Conservation (phyloP, 1,284 basidiomycete genomes). For the Schizophyllum amplum region DNA sequence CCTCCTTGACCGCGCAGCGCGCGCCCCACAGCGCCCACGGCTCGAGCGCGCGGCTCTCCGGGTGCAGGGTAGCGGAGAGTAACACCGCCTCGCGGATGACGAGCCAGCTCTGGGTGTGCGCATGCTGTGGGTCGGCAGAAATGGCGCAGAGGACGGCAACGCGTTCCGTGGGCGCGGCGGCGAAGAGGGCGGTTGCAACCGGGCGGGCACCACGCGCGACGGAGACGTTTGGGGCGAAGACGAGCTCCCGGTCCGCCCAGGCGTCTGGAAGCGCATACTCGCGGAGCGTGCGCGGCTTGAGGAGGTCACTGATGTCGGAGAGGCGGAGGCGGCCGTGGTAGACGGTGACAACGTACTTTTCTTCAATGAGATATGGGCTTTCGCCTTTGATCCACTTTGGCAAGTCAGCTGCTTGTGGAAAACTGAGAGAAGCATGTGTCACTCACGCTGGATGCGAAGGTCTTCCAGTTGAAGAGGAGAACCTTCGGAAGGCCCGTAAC, state of each 20-base stretch:
- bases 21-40: constrained; percentile 39
- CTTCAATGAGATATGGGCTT: not conserved
- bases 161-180: constrained; percentile 34
- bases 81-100: constrained; percentile 39
- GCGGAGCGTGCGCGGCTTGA: constrained; percentile 29
- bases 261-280: constrained; percentile 39
- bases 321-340: constrained; percentile 21
- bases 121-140: constrained; percentile 16
- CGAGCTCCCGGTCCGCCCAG: constrained; percentile 32
- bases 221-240: constrained; percentile 32
- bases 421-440: not conserved
- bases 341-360: not conserved
- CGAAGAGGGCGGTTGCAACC: constrained; percentile 33
- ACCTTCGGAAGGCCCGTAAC: not conserved
- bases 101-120: constrained; percentile 29
- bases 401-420: not conserved
- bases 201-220: constrained; percentile 18
- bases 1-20: constrained; percentile 34
- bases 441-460: not conserved
- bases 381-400: not conserved
- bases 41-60: constrained; percentile 25
- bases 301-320: constrained; percentile 35
- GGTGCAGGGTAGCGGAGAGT: constrained; percentile 26
- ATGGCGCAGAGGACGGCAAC: constrained; percentile 34
- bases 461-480: not conserved